phyloP scores from a whole-genome alignment of 805 yeast genomes.

The Kodamaea neixiangensis region DNA sequence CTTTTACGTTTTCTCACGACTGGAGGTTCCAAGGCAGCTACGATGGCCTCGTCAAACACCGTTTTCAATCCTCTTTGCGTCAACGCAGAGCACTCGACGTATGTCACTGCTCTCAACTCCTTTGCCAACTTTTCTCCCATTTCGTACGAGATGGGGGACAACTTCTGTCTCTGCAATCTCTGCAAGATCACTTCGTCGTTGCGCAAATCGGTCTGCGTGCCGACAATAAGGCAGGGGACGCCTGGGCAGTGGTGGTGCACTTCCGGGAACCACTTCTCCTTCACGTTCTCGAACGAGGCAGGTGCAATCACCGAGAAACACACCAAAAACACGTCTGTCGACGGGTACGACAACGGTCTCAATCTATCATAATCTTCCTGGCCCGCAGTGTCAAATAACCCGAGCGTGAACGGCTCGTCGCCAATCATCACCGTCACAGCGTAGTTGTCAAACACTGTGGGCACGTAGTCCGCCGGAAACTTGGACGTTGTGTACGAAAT shows the following conservation, averaged over 20 bases:
- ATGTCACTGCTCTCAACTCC: constrained; percentile 92
- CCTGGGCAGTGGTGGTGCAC: constrained; percentile 97
- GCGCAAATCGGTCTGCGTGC: constrained; percentile 94
- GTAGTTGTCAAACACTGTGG: constrained; percentile 96
- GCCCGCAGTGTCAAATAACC: constrained; percentile 98
- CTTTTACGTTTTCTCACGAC: constrained; percentile 78
- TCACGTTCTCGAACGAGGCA: constrained; percentile 94
- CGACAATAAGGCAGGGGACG: constrained; percentile 94
- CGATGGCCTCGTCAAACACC: constrained; percentile 98
- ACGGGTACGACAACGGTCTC: constrained; percentile 95
- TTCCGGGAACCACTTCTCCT: constrained; percentile 98
- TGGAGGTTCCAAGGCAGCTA: constrained; percentile 97
- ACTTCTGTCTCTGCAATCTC: constrained; percentile 86
- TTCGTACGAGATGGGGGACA: constrained; percentile 80
- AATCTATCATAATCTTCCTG: constrained; percentile 98
- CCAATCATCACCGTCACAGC: constrained; percentile 96
- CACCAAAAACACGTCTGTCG: constrained; percentile 93
- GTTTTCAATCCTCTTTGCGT: constrained; percentile 96
- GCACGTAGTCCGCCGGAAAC: constrained; percentile 97
- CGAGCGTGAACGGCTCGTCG: constrained; percentile 95
- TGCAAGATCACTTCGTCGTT: constrained; percentile 90
- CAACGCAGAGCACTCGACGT: constrained; percentile 96
- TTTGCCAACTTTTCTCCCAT: constrained; percentile 92
- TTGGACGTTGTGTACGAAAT: constrained; percentile 96
- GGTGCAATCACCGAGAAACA: constrained; percentile 97